phyloP scores from a whole-genome alignment of 2,329 filamentous ascomycete species.

The Davidsoniella neocaledoniae region DNA sequence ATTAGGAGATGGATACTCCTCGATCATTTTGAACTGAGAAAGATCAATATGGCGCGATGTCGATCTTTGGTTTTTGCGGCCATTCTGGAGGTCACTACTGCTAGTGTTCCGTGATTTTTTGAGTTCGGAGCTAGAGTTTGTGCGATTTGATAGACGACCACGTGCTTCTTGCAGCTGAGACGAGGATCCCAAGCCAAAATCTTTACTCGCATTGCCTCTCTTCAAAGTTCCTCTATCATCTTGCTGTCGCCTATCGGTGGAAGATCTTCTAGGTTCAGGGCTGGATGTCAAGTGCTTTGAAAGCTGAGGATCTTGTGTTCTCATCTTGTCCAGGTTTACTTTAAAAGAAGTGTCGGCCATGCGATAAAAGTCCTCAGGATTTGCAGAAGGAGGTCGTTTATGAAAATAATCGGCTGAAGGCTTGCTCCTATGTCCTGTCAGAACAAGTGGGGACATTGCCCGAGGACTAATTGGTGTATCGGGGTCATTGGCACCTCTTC shows the following conservation, averaged over 20 bases:
- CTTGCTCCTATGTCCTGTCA: too few species aligned
- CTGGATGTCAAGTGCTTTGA: too few species aligned
- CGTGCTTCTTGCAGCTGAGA: not conserved
- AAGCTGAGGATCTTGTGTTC: not conserved
- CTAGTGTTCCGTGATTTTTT: not conserved
- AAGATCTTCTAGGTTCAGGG: not conserved
- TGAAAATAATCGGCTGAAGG: too few species aligned
- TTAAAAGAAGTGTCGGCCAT: not conserved
- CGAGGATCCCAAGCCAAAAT: not conserved
- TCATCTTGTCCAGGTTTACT: not conserved
- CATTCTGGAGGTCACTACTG: not conserved
- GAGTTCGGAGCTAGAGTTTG: not conserved
- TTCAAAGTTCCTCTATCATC: not conserved
- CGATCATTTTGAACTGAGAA: slow-evolving; percentile 11
- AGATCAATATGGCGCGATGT: slow-evolving; percentile 3
- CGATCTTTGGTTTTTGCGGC: not conserved
- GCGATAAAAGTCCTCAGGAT: not conserved
- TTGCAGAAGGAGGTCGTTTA: not conserved
- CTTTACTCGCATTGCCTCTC: not conserved
- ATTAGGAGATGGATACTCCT: slow-evolving; percentile 9
- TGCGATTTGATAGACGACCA: not conserved
- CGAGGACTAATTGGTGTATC: slow-evolving; percentile 1
- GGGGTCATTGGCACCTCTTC: not conserved
- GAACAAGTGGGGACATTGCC: not conserved
- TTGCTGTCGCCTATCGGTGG: not conserved